Conservation (phyloP, 2,329 filamentous ascomycete species). For the Colletotrichum salicis region DNA sequence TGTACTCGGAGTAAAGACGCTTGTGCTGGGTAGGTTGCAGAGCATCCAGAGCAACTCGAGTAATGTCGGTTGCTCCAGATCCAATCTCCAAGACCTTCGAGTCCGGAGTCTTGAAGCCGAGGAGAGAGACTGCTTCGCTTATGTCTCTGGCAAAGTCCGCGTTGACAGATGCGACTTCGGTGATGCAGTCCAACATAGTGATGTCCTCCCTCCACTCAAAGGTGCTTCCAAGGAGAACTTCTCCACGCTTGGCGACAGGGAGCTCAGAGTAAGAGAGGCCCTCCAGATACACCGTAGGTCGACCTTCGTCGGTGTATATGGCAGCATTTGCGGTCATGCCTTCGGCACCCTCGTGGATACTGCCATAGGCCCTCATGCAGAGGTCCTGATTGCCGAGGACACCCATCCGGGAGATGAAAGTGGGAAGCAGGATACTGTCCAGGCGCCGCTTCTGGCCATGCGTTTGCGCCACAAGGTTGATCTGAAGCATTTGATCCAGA, state of each 20-base stretch:
- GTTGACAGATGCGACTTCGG: not conserved
- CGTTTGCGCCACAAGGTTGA: constrained; percentile 19
- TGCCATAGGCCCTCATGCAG: constrained; percentile 18
- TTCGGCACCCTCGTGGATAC: constrained; percentile 5
- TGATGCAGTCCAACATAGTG: not conserved
- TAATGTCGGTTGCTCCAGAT: not conserved
- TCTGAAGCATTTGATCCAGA: constrained; percentile 25
- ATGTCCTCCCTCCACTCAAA: constrained; percentile 23
- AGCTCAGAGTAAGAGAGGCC: constrained; percentile 22
- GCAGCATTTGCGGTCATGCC: constrained; percentile 9
- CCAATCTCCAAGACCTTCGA: constrained; percentile 15
- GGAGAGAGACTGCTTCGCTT: not conserved
- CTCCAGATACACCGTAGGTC: constrained; percentile 14
- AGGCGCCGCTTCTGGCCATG: constrained; percentile 8
- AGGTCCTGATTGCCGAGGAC: constrained; percentile 18
- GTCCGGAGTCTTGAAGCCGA: constrained; percentile 21
- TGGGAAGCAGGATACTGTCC: constrained; percentile 13
- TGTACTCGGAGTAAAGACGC: constrained; percentile 22
- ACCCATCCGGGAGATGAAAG: not conserved
- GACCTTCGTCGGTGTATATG: constrained; percentile 23
- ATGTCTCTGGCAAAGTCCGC: not conserved
- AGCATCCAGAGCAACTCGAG: constrained; percentile 10
- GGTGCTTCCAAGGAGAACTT: constrained; percentile 13
- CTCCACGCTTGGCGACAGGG: constrained; percentile 15
- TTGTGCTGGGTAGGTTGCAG: constrained; percentile 1